Evolutionary conservation across 129 eudicot species (phyloP), one percentile per base, ranked within the genome.

Genomic region (Dittrichia graveolens): DNA sequence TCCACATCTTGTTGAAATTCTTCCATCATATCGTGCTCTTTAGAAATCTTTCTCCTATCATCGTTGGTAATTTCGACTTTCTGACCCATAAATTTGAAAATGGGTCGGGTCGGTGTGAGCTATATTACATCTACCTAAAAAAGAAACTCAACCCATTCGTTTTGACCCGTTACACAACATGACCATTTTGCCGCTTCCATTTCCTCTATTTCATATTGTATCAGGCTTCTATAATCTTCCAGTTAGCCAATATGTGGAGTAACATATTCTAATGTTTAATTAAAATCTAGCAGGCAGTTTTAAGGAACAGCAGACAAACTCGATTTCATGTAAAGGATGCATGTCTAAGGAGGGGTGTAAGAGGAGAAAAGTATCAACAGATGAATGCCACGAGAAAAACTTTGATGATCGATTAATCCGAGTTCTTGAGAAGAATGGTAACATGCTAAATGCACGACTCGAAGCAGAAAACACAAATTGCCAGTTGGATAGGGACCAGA

Each of bases 401-500:
- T 53, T 82, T 66, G 82, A 80, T 34, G 73, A 66, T 12, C 84
- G 75, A 13, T 55, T 91, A 34, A 43, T 91, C 13, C 73, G 76
- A 49, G 88, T 84, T 75, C 75, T 91, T 63, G 92, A 88, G 74
- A 75, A 79, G 72, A 88, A 82, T 65, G 56, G 75, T 31, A 76
- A 45, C 65, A 61, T 79, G 71, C 47, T 91, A 56, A 79, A 73
- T 44, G 86, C 83, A 38, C 85, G 62, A n/a, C 61, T 91, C 4
- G 95, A 87, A 67, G 83, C 80, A 18, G 95, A 91, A 48, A 85
- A 71, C 57, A n/a, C 63, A 46, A 87, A 78, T 7, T n/a, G 44
- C 65, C 81, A 71, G 63, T 49, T 87, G 80, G 89, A 85, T 11
- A 83, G 89, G 58, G 86, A 91, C 40, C 86, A 85, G 70, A 79